Conservation (phyloP, 176 grass and related monocot genomes). For the Canna indica region DNA sequence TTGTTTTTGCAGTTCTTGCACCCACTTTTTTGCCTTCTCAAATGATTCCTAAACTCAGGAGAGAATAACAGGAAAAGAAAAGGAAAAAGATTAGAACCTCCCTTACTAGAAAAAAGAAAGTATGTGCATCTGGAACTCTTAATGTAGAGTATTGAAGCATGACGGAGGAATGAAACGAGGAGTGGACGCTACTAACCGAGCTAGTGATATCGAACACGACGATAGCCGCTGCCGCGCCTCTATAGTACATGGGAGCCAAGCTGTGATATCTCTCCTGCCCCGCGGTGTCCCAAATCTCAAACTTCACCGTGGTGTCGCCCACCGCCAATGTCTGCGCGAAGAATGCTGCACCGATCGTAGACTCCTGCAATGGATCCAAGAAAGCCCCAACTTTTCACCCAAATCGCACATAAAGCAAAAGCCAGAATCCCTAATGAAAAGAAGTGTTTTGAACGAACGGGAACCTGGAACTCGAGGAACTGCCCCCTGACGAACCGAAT, state of each 20-base stretch:
- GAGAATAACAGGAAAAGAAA: neutral
- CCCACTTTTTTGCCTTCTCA: slow-evolving; percentile 82
- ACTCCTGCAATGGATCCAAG: slow-evolving; percentile 44
- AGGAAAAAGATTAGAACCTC: neutral
- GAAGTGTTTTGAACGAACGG: neutral
- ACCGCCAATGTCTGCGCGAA: slow-evolving; percentile 84
- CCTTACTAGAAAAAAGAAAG: neutral
- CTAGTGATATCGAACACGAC: slow-evolving; percentile 57
- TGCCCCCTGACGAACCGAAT: slow-evolving; percentile 86
- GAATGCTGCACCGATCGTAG: slow-evolving; percentile 87
- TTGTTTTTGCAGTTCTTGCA: slow-evolving; percentile 87
- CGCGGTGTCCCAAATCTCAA: slow-evolving; percentile 98
- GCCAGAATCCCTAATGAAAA: neutral
- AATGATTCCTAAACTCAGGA: slow-evolving; percentile 56
- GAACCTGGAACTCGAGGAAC: slow-evolving; percentile 83
- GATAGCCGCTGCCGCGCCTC: slow-evolving; percentile 75
- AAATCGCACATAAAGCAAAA: neutral
- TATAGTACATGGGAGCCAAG: slow-evolving; percentile 89
- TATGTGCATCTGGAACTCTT: neutral
- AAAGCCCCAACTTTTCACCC: slow-evolving; percentile 14
- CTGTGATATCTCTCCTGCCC: slow-evolving; percentile 98
- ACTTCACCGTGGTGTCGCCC: slow-evolving; percentile 75
- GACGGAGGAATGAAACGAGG: neutral
- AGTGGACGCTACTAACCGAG: neutral
- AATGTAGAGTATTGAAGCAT: neutral